Evolutionary conservation across 371 early-diverging fungal species (phyloP).

Genomic region (Syncephalastrum sp.): DNA sequence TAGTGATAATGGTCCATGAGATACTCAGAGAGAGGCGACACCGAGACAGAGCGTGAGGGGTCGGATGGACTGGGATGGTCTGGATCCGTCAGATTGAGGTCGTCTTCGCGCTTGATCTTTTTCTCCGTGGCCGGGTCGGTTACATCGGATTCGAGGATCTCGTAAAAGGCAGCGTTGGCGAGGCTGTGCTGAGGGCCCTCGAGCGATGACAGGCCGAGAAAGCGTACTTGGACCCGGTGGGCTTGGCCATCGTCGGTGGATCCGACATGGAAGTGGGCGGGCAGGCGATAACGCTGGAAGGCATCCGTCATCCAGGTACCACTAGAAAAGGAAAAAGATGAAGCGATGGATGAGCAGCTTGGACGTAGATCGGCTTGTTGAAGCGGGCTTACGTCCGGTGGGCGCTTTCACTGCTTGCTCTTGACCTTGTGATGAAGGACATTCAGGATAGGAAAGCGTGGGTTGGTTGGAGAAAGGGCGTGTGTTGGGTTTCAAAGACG

Average conservation of each 20-base stretch:
- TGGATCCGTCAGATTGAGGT: neutral
- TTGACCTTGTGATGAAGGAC: constrained; percentile 15
- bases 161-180: constrained; percentile 30
- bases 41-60: too few species aligned
- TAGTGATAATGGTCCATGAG: neutral
- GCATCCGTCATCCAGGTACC: constrained; percentile 22
- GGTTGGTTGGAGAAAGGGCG: too few species aligned
- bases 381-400: neutral
- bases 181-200: constrained; percentile 17
- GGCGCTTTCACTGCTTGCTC: constrained; percentile 17
- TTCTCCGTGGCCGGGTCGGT: neutral
- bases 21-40: too few species aligned
- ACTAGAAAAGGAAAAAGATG: neutral
- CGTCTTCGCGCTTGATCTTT: constrained; percentile 3
- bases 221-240: constrained; percentile 24
- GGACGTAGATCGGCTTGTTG: too few species aligned
- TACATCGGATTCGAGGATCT: constrained; percentile 40
- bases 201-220: constrained; percentile 31
- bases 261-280: neutral
- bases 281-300: constrained; percentile 22
- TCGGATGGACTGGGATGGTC: too few species aligned
- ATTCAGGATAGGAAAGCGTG: neutral
- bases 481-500: too few species aligned
- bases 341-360: too few species aligned
- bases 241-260: constrained; percentile 17